Evolutionary conservation across 1,284 basidiomycete species (phyloP).

Genomic region (Cystobasidium pallidum): DNA sequence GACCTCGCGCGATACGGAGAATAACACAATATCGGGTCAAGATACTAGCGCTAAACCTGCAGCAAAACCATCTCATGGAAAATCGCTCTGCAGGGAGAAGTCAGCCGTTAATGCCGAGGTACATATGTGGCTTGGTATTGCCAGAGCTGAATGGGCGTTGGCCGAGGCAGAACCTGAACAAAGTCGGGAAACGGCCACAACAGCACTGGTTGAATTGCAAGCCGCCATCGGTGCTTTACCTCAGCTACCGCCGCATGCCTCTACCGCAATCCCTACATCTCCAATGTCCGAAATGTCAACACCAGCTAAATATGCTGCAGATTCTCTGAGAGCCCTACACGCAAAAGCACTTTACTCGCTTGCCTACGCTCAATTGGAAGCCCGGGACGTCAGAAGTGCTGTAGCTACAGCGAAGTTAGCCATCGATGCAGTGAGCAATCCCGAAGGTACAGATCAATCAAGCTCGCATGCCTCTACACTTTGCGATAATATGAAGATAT

Average conservation of each 20-base stretch:
- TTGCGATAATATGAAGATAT: conserved; percentile 73
- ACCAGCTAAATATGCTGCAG: conserved; percentile 55
- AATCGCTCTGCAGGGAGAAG: conserved; percentile 5
- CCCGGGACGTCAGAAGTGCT: conserved; percentile 71
- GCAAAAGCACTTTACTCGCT: conserved; percentile 68
- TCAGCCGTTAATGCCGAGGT: conserved; percentile 52
- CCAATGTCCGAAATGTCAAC: conserved; percentile 5
- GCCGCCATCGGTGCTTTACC: conserved; percentile 59
- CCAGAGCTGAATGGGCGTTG: conserved; percentile 45
- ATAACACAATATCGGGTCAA: conserved; percentile 6
- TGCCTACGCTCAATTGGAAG: conserved; percentile 72
- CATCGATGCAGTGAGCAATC: conserved; percentile 32
- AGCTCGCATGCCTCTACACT: conserved; percentile 64
- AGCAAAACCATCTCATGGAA: neutral
- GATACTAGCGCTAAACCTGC: conserved; percentile 8
- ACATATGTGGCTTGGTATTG: conserved; percentile 57
- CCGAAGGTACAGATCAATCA: neutral
- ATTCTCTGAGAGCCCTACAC: conserved; percentile 32
- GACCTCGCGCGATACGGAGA: conserved; percentile 48
- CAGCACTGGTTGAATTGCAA: conserved; percentile 47
- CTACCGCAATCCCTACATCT: neutral
- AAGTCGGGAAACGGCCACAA: conserved; percentile 56
- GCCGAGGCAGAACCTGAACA: conserved; percentile 44
- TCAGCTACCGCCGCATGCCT: conserved; percentile 61
- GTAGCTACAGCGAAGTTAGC: conserved; percentile 71